These are phyloP conservation scores for Penicillium daleae DNA, from an alignment of 495 filamentous ascomycete species.

Conservation along the genomic window DNA sequence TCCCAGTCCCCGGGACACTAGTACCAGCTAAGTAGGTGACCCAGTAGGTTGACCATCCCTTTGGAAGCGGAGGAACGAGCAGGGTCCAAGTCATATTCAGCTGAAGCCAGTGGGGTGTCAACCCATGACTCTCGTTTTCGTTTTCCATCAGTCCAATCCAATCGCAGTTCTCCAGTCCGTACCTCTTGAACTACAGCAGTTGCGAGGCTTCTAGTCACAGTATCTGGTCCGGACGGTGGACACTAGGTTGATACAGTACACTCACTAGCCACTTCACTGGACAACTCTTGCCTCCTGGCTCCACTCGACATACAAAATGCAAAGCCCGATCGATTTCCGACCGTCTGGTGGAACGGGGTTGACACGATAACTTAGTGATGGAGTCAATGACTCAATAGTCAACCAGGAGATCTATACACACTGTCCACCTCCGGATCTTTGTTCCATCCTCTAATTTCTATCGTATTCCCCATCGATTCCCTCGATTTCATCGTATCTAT, in stretches of 20 bases:
- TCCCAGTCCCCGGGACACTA: not conserved
- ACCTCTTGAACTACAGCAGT: not conserved
- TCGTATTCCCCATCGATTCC: no score
- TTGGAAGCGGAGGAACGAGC: not conserved
- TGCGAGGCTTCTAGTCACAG: not conserved
- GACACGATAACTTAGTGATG: not conserved
- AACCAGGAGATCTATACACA: not conserved
- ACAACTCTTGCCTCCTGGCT: not conserved
- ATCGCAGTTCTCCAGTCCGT: not conserved
- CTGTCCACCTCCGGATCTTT: not conserved
- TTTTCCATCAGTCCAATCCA: not conserved
- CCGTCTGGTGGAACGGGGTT: not conserved
- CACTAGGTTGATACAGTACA: no score
- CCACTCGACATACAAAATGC: not conserved
- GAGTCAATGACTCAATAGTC: not conserved
- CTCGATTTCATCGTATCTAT: no score
- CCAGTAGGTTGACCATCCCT: constrained; percentile 4
- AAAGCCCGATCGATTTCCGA: not conserved
- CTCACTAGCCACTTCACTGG: no score
- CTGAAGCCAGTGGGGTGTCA: not conserved
- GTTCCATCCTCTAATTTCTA: not conserved
- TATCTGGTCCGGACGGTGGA: no score
- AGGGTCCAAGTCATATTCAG: not conserved
- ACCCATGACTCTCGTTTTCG: not conserved
- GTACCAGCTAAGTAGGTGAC: constrained; percentile 1